A percentile compares a stretch with the other conserved stretches of the same genome.
These are phyloP conservation scores for Thuja plicata DNA, from an alignment of 83 land plant genomes.

Conservation along the genomic window DNA sequence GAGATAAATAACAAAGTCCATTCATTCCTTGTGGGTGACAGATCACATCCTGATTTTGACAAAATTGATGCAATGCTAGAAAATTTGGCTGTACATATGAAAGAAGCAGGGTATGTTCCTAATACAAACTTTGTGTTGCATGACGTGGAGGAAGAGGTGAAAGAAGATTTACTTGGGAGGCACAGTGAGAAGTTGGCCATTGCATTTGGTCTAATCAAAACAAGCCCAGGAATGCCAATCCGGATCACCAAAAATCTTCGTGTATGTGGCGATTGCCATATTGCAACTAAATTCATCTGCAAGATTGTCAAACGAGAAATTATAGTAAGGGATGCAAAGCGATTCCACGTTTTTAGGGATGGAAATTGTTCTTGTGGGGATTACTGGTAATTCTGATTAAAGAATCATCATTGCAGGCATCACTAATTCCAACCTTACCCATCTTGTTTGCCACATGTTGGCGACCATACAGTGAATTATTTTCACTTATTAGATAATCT, in stretches of 20 bases:
- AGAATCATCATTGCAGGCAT: neutral
- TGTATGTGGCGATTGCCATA: conserved; percentile 6
- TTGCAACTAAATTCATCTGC: neutral
- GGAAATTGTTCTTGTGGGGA: conserved; percentile 4
- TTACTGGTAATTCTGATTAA: conserved; percentile 7
- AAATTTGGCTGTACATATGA: neutral
- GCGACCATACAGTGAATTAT: neutral
- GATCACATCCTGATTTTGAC: neutral
- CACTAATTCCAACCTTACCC: neutral
- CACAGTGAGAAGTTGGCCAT: conserved; percentile 8
- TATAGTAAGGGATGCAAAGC: conserved; percentile 4
- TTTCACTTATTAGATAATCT: neutral
- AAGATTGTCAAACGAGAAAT: conserved; percentile 11
- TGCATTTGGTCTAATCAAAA: conserved; percentile 4
- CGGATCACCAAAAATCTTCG: conserved; percentile 2
- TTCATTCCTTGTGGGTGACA: conserved; percentile 1
- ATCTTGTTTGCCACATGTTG: neutral
- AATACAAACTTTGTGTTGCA: conserved; percentile 6
- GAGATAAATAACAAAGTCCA: conserved; percentile 2
- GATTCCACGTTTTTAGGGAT: conserved; percentile 2
- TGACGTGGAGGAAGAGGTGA: conserved; percentile 6
- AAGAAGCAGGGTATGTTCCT: conserved; percentile 4
- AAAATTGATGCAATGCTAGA: conserved; percentile 8
- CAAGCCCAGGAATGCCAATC: neutral
- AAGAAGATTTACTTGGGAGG: neutral